Evolutionary conservation across 2,329 filamentous ascomycete genomes (phyloP).

Genomic region (Cladophialophora bantiana): DNA sequence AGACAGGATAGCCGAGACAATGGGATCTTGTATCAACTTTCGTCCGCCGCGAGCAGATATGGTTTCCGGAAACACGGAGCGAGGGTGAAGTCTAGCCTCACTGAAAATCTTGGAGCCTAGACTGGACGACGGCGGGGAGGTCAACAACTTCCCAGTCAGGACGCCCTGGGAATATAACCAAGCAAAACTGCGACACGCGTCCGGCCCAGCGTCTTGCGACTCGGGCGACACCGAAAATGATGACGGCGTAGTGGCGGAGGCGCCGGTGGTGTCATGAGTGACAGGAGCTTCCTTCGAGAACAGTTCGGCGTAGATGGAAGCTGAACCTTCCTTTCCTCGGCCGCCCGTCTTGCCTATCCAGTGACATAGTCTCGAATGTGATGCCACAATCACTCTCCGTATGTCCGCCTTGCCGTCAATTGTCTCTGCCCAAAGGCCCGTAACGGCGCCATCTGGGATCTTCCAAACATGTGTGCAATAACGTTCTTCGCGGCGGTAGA

Average conservation of each 20-base stretch:
- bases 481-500: constrained; percentile 93
- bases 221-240: constrained; percentile 80
- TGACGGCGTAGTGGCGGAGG: constrained; percentile 67
- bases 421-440: constrained; percentile 83
- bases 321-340: constrained; percentile 76
- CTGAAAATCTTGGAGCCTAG: constrained; percentile 78
- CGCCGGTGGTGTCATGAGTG: constrained; percentile 72
- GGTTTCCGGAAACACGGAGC: constrained; percentile 73
- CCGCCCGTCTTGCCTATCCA: constrained; percentile 79
- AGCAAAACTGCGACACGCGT: constrained; percentile 72
- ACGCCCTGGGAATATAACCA: constrained; percentile 91
- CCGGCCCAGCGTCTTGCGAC: constrained; percentile 57
- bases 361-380: constrained; percentile 78
- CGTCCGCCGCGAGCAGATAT: constrained; percentile 70
- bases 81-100: constrained; percentile 78
- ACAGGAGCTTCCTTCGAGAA: constrained; percentile 87
- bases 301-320: constrained; percentile 83
- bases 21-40: constrained; percentile 71
- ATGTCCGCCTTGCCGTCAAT: constrained; percentile 72
- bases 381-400: constrained; percentile 79
- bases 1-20: constrained; percentile 82
- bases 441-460: constrained; percentile 80
- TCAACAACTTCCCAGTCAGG: constrained; percentile 80
- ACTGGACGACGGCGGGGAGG: constrained; percentile 65
- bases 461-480: constrained; percentile 86